Evolutionary conservation across 176 grass and related monocot genomes (phyloP).

Genomic region (Neostapfia colusana): DNA sequence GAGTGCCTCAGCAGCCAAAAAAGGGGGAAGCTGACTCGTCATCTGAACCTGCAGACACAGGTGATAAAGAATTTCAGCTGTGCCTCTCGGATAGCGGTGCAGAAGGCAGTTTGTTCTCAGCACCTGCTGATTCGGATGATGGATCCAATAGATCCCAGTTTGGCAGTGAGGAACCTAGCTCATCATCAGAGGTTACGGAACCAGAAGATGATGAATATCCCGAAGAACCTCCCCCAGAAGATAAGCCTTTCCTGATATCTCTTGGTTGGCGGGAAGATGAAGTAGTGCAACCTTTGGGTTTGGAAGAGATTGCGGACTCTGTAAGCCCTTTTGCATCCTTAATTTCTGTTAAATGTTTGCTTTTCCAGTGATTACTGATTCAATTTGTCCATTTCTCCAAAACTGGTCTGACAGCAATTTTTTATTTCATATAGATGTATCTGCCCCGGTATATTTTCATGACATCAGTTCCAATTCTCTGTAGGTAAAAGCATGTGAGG

Average conservation of each 20-base stretch:
- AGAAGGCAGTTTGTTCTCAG: constrained; percentile 43
- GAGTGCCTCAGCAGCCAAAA: constrained; percentile 28
- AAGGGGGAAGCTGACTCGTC: constrained; percentile 27
- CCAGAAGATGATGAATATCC: constrained; percentile 37
- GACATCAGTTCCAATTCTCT: constrained; percentile 31
- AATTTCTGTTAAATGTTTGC: constrained; percentile 12
- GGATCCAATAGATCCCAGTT: constrained; percentile 46
- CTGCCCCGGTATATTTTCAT: background rate
- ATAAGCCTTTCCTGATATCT: constrained; percentile 47
- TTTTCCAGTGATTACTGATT: constrained; percentile 1
- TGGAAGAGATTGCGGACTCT: constrained; percentile 63
- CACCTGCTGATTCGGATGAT: constrained; percentile 52
- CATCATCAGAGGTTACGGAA: constrained; percentile 51
- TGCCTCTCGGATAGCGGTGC: constrained; percentile 32
- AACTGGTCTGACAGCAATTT: background rate
- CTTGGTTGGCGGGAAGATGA: constrained; percentile 70
- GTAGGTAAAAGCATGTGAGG: constrained; percentile 43
- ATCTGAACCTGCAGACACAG: constrained; percentile 43
- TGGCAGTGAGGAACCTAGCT: constrained; percentile 47
- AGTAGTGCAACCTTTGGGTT: constrained; percentile 50
- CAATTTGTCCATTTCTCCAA: constrained; percentile 5
- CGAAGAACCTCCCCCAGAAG: constrained; percentile 42
- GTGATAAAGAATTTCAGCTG: constrained; percentile 41
- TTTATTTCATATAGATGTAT: background rate
- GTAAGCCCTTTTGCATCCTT: constrained; percentile 46